These are phyloP conservation scores for Penicillium fuscoglaucum DNA, from an alignment of 2,329 filamentous ascomycete species.

Conservation along the genomic window DNA sequence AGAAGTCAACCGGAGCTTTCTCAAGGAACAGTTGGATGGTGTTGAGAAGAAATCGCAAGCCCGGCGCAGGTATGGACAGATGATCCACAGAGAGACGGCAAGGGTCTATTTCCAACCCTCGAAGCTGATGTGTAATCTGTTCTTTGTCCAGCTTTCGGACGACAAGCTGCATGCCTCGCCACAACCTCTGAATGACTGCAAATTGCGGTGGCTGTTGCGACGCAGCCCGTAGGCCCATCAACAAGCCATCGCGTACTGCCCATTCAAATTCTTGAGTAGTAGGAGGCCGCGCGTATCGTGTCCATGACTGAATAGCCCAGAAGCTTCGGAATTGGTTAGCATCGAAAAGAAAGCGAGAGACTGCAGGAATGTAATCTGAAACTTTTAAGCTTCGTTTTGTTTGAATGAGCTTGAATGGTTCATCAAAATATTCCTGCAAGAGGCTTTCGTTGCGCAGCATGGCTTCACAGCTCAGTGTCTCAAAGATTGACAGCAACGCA, in stretches of 20 bases:
- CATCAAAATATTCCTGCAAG: conserved; percentile 67
- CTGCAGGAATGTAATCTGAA: conserved; percentile 73
- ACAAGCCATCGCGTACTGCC: conserved; percentile 74
- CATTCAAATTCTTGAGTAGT: conserved; percentile 79
- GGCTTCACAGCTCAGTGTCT: conserved; percentile 79
- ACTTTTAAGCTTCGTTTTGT: conserved; percentile 76
- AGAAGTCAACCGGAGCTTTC: conserved; percentile 77
- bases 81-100: conserved; percentile 62
- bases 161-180: conserved; percentile 74
- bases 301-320: conserved; percentile 71
- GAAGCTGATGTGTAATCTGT: conserved; percentile 74
- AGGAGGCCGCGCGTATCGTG: conserved; percentile 63
- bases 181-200: conserved; percentile 68
- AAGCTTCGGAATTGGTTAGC: conserved; percentile 61
- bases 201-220: conserved; percentile 55
- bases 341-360: conserved; percentile 82
- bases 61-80: conserved; percentile 62
- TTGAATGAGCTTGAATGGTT: conserved; percentile 78
- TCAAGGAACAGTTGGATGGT: conserved; percentile 70
- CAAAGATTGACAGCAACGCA: conserved; percentile 79
- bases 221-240: conserved; percentile 64
- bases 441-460: conserved; percentile 64
- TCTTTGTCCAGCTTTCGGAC: conserved; percentile 71
- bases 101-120: conserved; percentile 73
- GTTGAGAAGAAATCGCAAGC: conserved; percentile 68